Percentiles rank a stretch among this genome's conserved stretches.
Conservation (phyloP, 225 moss, liverwort and hornwort species). For the Polytrichum formosum region DNA sequence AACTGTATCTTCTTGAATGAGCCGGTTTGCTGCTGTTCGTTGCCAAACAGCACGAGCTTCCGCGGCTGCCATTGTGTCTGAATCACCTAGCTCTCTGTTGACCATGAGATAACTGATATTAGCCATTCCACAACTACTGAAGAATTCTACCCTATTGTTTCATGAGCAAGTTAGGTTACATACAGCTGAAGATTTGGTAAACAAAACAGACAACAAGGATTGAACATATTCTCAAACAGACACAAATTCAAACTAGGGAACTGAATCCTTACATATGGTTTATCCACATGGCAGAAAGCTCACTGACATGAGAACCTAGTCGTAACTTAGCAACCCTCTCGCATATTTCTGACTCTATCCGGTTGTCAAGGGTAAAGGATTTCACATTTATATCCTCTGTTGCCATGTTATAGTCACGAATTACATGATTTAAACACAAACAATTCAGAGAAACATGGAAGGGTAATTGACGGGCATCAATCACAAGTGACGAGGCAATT, state of each 20-base stretch:
- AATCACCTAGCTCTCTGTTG: slow-evolving; percentile 21
- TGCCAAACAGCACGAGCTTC: slow-evolving; percentile 82
- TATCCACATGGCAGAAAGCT: too few relatives aligned
- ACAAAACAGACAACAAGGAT: slow-evolving; percentile 1
- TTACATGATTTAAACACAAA: too few relatives aligned
- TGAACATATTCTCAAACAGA: background rate
- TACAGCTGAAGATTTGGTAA: background rate
- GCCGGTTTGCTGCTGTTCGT: slow-evolving; percentile 62
- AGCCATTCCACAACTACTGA: slow-evolving; percentile 14
- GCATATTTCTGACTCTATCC: too few relatives aligned
- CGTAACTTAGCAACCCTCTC: too few relatives aligned
- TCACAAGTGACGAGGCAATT: too few relatives aligned
- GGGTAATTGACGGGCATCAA: too few relatives aligned
- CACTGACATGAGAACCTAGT: too few relatives aligned
- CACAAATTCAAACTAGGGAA: slow-evolving; percentile 5
- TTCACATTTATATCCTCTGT: too few relatives aligned
- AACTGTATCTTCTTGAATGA: slow-evolving; percentile 65
- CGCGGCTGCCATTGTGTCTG: slow-evolving; percentile 65
- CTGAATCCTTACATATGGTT: too few relatives aligned
- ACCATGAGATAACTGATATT: background rate
- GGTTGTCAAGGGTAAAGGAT: too few relatives aligned
- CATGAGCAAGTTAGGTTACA: background rate
- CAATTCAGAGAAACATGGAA: too few relatives aligned
- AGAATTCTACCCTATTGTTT: slow-evolving; percentile 4
- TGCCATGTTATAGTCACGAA: too few relatives aligned